phyloP scores from a whole-genome alignment of 257 asterid species.

The Thymus mandschuricus region DNA sequence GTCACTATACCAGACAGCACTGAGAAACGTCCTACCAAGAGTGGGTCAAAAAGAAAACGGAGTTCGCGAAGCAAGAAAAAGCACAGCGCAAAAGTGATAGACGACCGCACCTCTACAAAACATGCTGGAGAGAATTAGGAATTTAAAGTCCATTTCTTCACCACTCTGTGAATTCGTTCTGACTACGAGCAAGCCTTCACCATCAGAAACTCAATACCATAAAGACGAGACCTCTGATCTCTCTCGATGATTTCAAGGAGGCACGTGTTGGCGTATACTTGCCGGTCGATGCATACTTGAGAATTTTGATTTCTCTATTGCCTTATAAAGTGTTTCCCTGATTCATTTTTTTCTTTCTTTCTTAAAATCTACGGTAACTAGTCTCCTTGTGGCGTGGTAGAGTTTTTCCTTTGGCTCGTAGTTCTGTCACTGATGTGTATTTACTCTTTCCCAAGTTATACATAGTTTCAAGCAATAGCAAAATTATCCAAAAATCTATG shows the following conservation, averaged over 20 bases:
- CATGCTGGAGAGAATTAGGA: constrained; percentile 50
- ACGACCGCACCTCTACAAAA: constrained; percentile 51
- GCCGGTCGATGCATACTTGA: constrained; percentile 49
- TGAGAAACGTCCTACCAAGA: constrained; percentile 60
- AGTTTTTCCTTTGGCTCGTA: not conserved
- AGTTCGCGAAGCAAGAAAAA: constrained; percentile 68
- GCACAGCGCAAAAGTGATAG: constrained; percentile 54
- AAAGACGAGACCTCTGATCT: constrained; percentile 33
- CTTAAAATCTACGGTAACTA: constrained; percentile 6
- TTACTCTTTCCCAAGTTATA: constrained; percentile 38
- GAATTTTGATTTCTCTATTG: constrained; percentile 30
- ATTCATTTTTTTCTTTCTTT: constrained; percentile 22
- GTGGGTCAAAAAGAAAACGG: constrained; percentile 68
- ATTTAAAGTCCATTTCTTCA: constrained; percentile 14
- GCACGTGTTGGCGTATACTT: constrained; percentile 41
- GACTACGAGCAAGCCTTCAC: constrained; percentile 29
- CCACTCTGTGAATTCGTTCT: constrained; percentile 42
- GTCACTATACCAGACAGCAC: constrained; percentile 40
- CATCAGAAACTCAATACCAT: constrained; percentile 25
- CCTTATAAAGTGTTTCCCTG: constrained; percentile 28
- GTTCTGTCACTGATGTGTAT: constrained; percentile 26
- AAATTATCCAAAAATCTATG: not conserved
- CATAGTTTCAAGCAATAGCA: constrained; percentile 35
- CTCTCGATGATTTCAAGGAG: constrained; percentile 42
- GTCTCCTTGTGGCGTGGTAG: constrained; percentile 30